Conservation (phyloP, 2,329 filamentous ascomycete species). For the Myriosclerotinia duriaeana region DNA sequence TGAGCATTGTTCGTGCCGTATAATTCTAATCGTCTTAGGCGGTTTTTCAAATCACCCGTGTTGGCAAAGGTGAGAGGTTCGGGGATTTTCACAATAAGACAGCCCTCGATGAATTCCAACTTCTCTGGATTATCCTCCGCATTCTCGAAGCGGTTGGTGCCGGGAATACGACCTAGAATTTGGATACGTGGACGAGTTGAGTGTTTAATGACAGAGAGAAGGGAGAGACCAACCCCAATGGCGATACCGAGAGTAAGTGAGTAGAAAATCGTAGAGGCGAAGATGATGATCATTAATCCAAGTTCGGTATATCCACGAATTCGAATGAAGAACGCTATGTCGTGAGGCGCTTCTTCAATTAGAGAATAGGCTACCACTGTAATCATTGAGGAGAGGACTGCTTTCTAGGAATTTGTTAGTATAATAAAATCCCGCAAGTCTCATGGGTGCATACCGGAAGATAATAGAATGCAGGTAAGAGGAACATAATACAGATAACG, state of each 20-base stretch:
- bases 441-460: slow-evolving; percentile 69
- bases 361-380: slow-evolving; percentile 92
- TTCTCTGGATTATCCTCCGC: slow-evolving; percentile 70
- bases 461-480: slow-evolving; percentile 91
- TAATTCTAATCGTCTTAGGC: slow-evolving; percentile 78
- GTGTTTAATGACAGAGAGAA: slow-evolving; percentile 87
- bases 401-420: slow-evolving; percentile 63
- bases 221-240: slow-evolving; percentile 85
- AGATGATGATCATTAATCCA: slow-evolving; percentile 83
- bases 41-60: slow-evolving; percentile 84
- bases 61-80: slow-evolving; percentile 97
- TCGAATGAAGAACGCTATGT: slow-evolving; percentile 83
- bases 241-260: slow-evolving; percentile 92
- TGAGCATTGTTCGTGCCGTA: slow-evolving; percentile 87
- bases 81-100: slow-evolving; percentile 94
- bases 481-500: slow-evolving; percentile 73
- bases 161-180: slow-evolving; percentile 86
- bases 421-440: slow-evolving; percentile 14
- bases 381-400: slow-evolving; percentile 89
- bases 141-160: slow-evolving; percentile 81
- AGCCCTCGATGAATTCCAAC: slow-evolving; percentile 87
- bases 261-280: slow-evolving; percentile 90
- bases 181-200: slow-evolving; percentile 91
- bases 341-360: slow-evolving; percentile 91
- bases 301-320: slow-evolving; percentile 87